A percentile compares a stretch with the other conserved stretches of the same genome.
These are phyloP conservation scores for Kockovaella imperatae DNA, from an alignment of 768 basidiomycete species.

Conservation along the genomic window DNA sequence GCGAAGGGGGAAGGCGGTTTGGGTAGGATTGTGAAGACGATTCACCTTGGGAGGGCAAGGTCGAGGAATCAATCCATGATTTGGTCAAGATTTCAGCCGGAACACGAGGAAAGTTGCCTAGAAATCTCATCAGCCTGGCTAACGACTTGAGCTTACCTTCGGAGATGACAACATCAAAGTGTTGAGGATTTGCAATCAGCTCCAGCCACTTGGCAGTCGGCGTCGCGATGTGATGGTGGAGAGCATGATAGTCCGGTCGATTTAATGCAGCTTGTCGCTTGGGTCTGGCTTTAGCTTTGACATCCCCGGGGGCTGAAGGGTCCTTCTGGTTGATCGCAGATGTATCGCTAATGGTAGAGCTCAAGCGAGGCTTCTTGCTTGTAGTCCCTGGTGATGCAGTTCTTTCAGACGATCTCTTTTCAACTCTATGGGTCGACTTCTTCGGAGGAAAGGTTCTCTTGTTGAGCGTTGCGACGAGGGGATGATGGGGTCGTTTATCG, in stretches of 20 bases:
- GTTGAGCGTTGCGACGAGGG: constrained; percentile 21
- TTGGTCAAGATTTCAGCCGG: constrained; percentile 17
- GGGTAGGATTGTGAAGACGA: too few relatives aligned
- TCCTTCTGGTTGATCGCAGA: background rate
- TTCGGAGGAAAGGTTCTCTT: constrained; percentile 6
- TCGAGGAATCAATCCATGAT: constrained; percentile 29
- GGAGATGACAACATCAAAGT: constrained; percentile 27
- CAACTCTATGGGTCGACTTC: background rate
- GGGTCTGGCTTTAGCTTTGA: too few relatives aligned
- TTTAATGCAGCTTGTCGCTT: constrained; percentile 37
- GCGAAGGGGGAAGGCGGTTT: constrained; percentile 7
- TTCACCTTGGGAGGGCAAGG: background rate
- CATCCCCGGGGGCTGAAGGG: background rate
- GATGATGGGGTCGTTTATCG: constrained; percentile 25
- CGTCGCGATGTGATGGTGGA: constrained; percentile 39
- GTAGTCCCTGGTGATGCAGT: background rate
- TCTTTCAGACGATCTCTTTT: constrained; percentile 5
- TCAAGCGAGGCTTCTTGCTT: constrained; percentile 3
- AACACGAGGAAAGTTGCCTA: constrained; percentile 17
- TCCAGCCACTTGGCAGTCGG: constrained; percentile 41
- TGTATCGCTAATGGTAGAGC: background rate
- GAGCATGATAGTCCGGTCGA: constrained; percentile 38
- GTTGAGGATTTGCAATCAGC: constrained; percentile 37
- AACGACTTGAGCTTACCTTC: constrained; percentile 19
- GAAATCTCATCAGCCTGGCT: background rate